Conservation (phyloP, 2,329 filamentous ascomycete species). For the Fusarium papillatum region DNA sequence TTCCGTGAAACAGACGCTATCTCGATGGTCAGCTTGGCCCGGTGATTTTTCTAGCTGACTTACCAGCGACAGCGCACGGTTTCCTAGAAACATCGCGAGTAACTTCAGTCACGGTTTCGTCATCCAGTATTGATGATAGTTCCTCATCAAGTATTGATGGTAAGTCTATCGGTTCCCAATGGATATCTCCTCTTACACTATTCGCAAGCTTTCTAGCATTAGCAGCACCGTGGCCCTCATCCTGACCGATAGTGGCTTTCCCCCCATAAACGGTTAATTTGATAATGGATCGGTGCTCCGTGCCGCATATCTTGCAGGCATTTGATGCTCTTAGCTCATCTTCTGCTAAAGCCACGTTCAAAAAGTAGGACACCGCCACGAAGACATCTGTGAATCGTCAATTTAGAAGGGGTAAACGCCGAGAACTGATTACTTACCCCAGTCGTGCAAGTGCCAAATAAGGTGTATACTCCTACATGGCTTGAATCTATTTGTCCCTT, state of each 20-base stretch:
- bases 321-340: background rate
- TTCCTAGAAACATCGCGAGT: background rate
- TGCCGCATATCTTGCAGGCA: background rate
- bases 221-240: background rate
- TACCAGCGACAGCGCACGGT: background rate
- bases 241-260: background rate
- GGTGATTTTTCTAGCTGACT: background rate
- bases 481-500: background rate
- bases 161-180: background rate
- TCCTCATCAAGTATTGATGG: background rate
- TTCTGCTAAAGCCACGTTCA: background rate
- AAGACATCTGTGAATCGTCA: background rate
- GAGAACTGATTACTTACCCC: constrained; percentile 4
- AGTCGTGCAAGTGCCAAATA: constrained; percentile 16
- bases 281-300: background rate
- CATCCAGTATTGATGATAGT: background rate
- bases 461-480: constrained; percentile 8
- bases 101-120: background rate
- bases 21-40: background rate
- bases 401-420: background rate
- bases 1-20: constrained; percentile 16
- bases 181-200: background rate
- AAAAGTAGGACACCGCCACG: background rate
- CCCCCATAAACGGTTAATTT: background rate
- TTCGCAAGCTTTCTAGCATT: background rate